Evolutionary conservation across 2,329 filamentous ascomycete genomes (phyloP).

Genomic region (Penicillium paneum): DNA sequence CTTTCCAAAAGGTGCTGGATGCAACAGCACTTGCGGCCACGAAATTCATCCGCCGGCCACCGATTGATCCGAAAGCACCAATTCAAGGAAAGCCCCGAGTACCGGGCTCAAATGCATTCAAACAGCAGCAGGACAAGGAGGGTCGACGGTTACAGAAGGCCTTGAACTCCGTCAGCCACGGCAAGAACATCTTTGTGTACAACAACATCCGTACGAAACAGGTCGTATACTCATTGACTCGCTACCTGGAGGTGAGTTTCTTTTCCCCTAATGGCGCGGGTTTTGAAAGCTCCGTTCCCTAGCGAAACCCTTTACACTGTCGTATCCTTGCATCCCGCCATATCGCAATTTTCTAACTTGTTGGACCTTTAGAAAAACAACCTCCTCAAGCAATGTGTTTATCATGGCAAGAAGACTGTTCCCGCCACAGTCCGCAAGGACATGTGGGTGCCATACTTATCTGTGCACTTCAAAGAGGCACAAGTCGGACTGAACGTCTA

Average conservation of each 20-base stretch:
- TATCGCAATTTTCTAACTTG: constrained; percentile 9
- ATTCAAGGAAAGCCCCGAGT: constrained; percentile 45
- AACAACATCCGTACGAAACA: constrained; percentile 61
- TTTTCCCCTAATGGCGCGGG: not conserved
- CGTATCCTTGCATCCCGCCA: not conserved
- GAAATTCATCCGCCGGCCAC: constrained; percentile 37
- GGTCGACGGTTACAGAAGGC: constrained; percentile 44
- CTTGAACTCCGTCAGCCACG: constrained; percentile 49
- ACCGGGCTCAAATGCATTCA: constrained; percentile 43
- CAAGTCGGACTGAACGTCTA: constrained; percentile 54
- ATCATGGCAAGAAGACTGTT: constrained; percentile 62
- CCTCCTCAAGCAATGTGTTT: constrained; percentile 57
- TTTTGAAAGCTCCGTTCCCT: not conserved
- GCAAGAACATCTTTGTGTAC: constrained; percentile 62
- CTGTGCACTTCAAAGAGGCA: constrained; percentile 53
- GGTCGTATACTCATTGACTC: constrained; percentile 60
- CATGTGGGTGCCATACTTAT: constrained; percentile 60
- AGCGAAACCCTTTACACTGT: not conserved
- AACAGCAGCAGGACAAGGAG: constrained; percentile 37
- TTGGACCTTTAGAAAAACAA: constrained; percentile 45
- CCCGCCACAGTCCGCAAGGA: constrained; percentile 59
- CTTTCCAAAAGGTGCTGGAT: constrained; percentile 38
- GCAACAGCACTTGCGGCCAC: constrained; percentile 40
- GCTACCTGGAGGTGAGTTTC: constrained; percentile 52
- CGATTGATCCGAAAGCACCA: constrained; percentile 31